phyloP scores from a whole-genome alignment of 75 land plant genomes.

The Picea sitchensis region DNA sequence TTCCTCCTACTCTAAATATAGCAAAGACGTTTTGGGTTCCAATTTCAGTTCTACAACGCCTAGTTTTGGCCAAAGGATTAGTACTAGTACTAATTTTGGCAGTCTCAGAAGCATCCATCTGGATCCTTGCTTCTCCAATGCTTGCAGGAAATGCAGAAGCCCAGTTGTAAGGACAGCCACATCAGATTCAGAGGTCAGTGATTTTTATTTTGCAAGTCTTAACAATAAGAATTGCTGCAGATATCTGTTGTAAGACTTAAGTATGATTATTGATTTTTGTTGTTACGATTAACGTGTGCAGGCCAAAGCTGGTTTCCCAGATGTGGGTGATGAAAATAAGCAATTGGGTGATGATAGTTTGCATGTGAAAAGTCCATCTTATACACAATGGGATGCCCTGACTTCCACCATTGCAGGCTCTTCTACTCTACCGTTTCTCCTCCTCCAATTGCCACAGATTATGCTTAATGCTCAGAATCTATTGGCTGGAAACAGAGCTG shows the following conservation, averaged over 20 bases:
- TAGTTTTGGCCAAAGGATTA: background rate
- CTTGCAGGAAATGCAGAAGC: background rate
- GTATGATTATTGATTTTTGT: background rate
- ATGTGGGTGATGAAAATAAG: background rate
- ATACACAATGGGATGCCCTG: slow-evolving; percentile 53
- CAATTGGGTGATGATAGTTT: background rate
- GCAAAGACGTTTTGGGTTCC: background rate
- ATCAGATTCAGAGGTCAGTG: background rate
- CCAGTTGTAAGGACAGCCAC: background rate
- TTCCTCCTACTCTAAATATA: background rate
- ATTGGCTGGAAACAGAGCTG: slow-evolving; percentile 61
- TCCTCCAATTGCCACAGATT: slow-evolving; percentile 87
- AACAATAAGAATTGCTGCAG: too few relatives aligned
- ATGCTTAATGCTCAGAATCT: slow-evolving; percentile 79
- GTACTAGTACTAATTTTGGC: background rate
- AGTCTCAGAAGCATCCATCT: background rate
- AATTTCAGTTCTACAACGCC: background rate
- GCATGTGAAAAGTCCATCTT: background rate
- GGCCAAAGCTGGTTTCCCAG: background rate
- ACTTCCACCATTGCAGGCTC: slow-evolving; percentile 71
- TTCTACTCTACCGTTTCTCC: slow-evolving; percentile 75
- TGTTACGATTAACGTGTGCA: background rate
- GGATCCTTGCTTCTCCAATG: background rate
- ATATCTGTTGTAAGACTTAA: background rate
- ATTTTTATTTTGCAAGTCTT: background rate